A percentile compares a stretch with the other conserved stretches of the same genome.
phyloP scores from a whole-genome alignment of 2,329 filamentous ascomycete genomes.

The Penicillium sp. region DNA sequence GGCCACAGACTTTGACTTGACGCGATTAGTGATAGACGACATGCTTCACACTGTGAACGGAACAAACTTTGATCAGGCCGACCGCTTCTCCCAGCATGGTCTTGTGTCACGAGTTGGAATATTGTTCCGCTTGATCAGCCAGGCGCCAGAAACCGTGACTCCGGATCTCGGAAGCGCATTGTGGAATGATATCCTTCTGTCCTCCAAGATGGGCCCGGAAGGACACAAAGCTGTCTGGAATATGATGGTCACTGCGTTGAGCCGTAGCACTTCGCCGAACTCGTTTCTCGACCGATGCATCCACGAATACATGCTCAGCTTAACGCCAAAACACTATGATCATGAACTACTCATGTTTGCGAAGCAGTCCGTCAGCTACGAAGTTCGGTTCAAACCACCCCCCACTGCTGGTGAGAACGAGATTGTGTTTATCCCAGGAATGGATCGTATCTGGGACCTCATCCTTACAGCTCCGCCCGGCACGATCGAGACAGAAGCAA shows the following conservation, averaged over 20 bases:
- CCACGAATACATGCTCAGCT: constrained; percentile 44
- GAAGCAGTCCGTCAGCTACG: constrained; percentile 47
- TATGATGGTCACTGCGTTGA: constrained; percentile 57
- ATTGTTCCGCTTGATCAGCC: constrained; percentile 63
- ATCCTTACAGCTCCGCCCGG: constrained; percentile 70
- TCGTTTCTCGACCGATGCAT: constrained; percentile 51
- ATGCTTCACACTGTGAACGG: constrained; percentile 60
- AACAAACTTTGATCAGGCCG: constrained; percentile 48
- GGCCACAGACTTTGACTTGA: constrained; percentile 64
- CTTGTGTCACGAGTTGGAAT: constrained; percentile 61
- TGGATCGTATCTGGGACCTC: constrained; percentile 82
- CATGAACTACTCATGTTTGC: constrained; percentile 47
- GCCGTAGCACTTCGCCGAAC: constrained; percentile 35
- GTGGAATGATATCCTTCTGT: constrained; percentile 75
- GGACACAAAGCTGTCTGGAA: constrained; percentile 73
- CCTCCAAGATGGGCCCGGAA: constrained; percentile 60
- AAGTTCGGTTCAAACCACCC: constrained; percentile 63
- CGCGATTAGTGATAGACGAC: constrained; percentile 66
- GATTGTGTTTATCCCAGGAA: constrained; percentile 52
- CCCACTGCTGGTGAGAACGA: constrained; percentile 46
- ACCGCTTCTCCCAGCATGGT: constrained; percentile 45
- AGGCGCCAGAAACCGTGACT: constrained; percentile 66
- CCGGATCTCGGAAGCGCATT: constrained; percentile 65
- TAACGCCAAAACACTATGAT: constrained; percentile 45
- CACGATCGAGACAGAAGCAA: constrained; percentile 70